Percentiles rank a stretch among this genome's conserved stretches.
Evolutionary conservation across 225 moss, liverwort and hornwort genomes (phyloP).

Genomic region (Sphagnum contortum): DNA sequence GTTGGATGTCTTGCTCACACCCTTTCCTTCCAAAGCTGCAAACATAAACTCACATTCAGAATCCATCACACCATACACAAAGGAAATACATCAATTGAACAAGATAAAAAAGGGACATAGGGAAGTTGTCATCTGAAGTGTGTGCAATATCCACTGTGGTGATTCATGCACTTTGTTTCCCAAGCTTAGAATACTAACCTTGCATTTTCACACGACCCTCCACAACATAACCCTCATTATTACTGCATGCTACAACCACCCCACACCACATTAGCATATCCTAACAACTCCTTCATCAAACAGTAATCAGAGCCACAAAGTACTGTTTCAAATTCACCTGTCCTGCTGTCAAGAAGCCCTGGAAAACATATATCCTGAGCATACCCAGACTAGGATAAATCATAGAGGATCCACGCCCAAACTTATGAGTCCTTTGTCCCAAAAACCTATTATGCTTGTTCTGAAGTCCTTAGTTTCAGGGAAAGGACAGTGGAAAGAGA

Average conservation of each 20-base stretch:
- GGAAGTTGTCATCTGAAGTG: background rate
- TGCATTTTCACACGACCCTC: constrained; percentile 73
- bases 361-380: too few relatives aligned
- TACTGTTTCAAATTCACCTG: too few relatives aligned
- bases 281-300: too few relatives aligned
- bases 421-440: too few relatives aligned
- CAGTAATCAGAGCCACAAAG: too few relatives aligned
- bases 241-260: constrained; percentile 20
- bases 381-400: too few relatives aligned
- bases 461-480: too few relatives aligned
- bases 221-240: constrained; percentile 47
- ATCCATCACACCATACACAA: constrained; percentile 1
- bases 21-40: constrained; percentile 45
- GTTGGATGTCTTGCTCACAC: constrained; percentile 45
- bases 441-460: too few relatives aligned
- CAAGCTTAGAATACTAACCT: constrained; percentile 18
- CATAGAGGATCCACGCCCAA: too few relatives aligned
- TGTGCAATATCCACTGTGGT: background rate
- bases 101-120: background rate
- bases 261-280: too few relatives aligned
- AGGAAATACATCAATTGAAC: background rate
- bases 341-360: too few relatives aligned
- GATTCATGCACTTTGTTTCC: background rate
- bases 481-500: too few relatives aligned
- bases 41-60: constrained; percentile 1